Conservation (phyloP, 2,329 filamentous ascomycete genomes). For the Aspergillus puulaauensis region DNA sequence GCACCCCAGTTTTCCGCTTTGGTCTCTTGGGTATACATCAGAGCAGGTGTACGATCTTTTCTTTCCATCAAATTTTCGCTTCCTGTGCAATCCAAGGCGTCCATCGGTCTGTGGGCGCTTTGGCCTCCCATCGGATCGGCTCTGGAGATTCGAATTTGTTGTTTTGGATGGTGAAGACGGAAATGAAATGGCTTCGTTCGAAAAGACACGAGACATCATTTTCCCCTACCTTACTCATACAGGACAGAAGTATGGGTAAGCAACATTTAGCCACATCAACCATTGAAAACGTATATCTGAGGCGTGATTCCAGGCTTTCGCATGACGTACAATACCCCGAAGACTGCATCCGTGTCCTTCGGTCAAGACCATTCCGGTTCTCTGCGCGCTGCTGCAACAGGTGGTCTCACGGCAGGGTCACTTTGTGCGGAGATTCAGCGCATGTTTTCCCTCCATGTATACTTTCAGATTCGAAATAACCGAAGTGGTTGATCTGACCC, state of each 20-base stretch:
- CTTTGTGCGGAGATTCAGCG: constrained; percentile 52
- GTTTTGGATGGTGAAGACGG: constrained; percentile 32
- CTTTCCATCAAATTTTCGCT: constrained; percentile 48
- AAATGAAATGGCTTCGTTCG: constrained; percentile 31
- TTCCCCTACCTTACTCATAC: constrained; percentile 30
- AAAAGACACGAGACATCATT: constrained; percentile 25
- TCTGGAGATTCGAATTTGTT: constrained; percentile 42
- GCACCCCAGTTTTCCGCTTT: constrained; percentile 51
- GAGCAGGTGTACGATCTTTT: constrained; percentile 50
- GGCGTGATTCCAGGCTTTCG: constrained; percentile 16
- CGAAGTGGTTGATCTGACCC: not conserved
- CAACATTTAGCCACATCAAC: not conserved
- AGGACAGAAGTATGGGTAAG: constrained; percentile 15
- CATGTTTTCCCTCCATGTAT: constrained; percentile 54
- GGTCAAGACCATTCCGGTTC: constrained; percentile 49
- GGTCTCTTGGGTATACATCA: constrained; percentile 47
- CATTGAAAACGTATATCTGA: not conserved
- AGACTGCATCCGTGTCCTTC: constrained; percentile 49
- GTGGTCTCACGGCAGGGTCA: constrained; percentile 44
- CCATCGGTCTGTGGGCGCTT: constrained; percentile 49
- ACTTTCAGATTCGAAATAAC: not conserved
- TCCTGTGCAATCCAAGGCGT: constrained; percentile 44
- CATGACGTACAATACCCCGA: constrained; percentile 38
- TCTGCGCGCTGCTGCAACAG: constrained; percentile 47
- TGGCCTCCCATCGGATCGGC: constrained; percentile 39